Evolutionary conservation across 2,329 filamentous ascomycete species (phyloP).

Genomic region (Colletotrichum aenigma): DNA sequence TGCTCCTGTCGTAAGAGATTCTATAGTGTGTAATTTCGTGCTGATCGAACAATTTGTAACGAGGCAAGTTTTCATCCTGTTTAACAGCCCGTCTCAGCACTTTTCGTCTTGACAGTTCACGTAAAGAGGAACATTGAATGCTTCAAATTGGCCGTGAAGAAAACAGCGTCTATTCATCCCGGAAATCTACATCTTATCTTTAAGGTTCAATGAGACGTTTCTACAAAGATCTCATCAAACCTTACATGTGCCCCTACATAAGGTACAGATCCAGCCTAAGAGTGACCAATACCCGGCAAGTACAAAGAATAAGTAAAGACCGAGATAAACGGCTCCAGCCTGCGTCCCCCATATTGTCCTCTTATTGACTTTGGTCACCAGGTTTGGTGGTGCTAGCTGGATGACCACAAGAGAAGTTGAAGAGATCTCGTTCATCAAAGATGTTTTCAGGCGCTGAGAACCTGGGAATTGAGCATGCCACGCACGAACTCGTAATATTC

Average conservation of each 20-base stretch:
- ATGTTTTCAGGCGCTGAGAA: background rate
- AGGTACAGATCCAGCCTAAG: background rate
- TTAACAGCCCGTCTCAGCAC: background rate
- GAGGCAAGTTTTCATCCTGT: background rate
- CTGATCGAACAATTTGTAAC: background rate
- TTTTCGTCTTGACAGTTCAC: background rate
- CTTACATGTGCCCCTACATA: background rate
- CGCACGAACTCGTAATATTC: background rate
- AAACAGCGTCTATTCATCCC: background rate
- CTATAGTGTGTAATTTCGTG: background rate
- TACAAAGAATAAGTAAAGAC: background rate
- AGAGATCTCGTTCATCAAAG: background rate
- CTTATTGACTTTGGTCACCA: background rate
- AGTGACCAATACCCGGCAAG: background rate
- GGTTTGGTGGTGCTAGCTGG: fast-evolving
- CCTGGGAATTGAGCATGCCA: background rate
- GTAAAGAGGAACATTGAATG: background rate
- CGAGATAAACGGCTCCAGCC: background rate
- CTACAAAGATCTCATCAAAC: background rate
- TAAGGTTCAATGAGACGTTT: background rate
- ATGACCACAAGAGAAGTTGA: background rate
- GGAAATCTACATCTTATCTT: background rate
- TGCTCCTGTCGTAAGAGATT: too few species aligned
- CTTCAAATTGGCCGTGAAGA: fast-evolving
- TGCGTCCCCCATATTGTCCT: background rate